A percentile compares a stretch with the other conserved stretches of the same genome.
phyloP scores from a whole-genome alignment of 2,329 filamentous ascomycete genomes.

The Diaporthe eres region DNA sequence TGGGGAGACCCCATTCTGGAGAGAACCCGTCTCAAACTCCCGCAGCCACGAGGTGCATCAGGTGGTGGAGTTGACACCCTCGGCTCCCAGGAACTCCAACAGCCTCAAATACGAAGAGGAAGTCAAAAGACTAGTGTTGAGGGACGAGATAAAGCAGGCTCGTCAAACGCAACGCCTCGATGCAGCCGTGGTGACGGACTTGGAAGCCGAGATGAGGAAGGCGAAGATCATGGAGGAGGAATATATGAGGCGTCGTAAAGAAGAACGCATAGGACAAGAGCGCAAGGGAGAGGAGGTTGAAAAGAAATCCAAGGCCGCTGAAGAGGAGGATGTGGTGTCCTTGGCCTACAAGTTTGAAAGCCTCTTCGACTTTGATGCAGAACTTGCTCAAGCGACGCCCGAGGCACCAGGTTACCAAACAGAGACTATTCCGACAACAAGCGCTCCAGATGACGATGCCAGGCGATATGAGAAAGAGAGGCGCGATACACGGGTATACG shows the following conservation, averaged over 20 bases:
- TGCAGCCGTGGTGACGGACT: neutral
- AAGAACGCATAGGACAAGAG: neutral
- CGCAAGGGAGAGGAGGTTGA: neutral
- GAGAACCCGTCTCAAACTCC: neutral
- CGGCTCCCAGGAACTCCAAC: neutral
- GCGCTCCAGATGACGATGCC: neutral
- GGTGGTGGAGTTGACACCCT: neutral
- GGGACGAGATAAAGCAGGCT: constrained; percentile 2
- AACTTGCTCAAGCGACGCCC: neutral
- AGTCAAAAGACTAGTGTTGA: neutral
- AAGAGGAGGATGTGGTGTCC: constrained; percentile 7
- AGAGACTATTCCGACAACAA: neutral
- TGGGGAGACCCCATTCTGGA: constrained; percentile 7
- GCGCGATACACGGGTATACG: neutral
- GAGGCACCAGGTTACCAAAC: neutral
- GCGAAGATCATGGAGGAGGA: neutral
- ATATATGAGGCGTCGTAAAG: neutral
- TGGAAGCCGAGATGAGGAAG: neutral
- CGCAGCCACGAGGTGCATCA: neutral
- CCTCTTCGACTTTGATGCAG: constrained; percentile 21
- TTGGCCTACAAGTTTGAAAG: constrained; percentile 6
- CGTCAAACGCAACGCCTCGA: neutral
- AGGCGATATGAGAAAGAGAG: neutral
- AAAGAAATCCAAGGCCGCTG: no score
- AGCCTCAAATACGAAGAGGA: neutral